phyloP scores from a whole-genome alignment of 352 stramenopile genomes.

The Thalassiosira mediterranea region DNA sequence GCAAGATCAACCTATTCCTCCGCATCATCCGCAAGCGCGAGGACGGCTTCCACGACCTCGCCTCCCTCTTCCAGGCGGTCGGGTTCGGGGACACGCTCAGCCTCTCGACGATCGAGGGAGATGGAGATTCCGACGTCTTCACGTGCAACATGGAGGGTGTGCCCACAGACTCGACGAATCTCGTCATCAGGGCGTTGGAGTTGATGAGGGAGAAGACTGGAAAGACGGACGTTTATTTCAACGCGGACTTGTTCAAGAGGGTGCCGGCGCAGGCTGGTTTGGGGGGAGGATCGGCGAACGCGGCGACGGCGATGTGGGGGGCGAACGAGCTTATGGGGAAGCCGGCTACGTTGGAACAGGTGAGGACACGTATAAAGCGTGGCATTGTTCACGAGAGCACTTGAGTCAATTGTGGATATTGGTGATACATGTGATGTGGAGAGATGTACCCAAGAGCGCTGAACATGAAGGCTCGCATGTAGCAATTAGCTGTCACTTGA shows the following conservation, averaged over 20 bases:
- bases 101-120: constrained; percentile 59
- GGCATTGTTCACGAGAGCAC: not conserved
- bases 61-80: constrained; percentile 86
- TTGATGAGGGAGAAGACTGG: constrained; percentile 84
- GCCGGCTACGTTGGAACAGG: constrained; percentile 77
- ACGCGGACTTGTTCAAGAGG: constrained; percentile 85
- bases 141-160: constrained; percentile 85
- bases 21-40: constrained; percentile 85
- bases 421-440: not conserved
- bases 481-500: too few species aligned
- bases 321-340: constrained; percentile 85
- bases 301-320: constrained; percentile 87
- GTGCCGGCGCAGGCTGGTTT: constrained; percentile 86
- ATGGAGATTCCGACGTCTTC: constrained; percentile 61
- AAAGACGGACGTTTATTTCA: constrained; percentile 63
- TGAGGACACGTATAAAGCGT: constrained; percentile 30
- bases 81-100: constrained; percentile 85
- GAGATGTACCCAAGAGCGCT: too few species aligned
- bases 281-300: constrained; percentile 85
- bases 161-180: constrained; percentile 80
- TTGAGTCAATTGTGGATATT: not conserved
- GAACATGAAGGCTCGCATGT: too few species aligned
- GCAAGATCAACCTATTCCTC: constrained; percentile 90
- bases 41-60: constrained; percentile 88
- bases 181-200: constrained; percentile 85